phyloP scores from a whole-genome alignment of 495 filamentous ascomycete genomes.

The Penicillium maclennaniae region DNA sequence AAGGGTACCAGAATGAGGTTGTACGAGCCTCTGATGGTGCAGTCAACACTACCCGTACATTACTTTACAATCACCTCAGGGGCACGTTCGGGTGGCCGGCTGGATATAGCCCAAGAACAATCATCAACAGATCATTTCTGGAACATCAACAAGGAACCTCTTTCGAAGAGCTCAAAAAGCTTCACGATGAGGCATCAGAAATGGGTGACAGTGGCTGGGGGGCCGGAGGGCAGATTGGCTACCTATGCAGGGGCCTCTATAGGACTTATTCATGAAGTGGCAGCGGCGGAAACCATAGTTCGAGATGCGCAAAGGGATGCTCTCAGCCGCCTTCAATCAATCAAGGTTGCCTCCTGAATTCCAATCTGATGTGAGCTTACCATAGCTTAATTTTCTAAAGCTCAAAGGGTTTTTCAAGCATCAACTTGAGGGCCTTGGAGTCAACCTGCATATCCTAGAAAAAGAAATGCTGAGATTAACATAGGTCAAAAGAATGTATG shows the following conservation, averaged over 20 bases:
- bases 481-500: too few relatives aligned
- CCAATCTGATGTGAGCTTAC: background rate
- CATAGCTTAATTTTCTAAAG: too few relatives aligned
- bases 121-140: slow-evolving; percentile 58
- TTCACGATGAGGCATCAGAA: slow-evolving; percentile 53
- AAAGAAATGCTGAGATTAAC: too few relatives aligned
- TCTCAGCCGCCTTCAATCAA: slow-evolving; percentile 6
- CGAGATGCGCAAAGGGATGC: slow-evolving; percentile 10
- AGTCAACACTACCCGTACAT: slow-evolving; percentile 57
- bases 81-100: slow-evolving; percentile 68
- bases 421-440: too few relatives aligned
- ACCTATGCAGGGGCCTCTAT: slow-evolving; percentile 64
- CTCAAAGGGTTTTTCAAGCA: too few relatives aligned
- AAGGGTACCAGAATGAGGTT: slow-evolving; percentile 59
- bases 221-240: slow-evolving; percentile 57
- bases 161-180: slow-evolving; percentile 55
- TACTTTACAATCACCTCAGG: slow-evolving; percentile 66
- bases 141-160: slow-evolving; percentile 54
- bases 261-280: slow-evolving; percentile 47
- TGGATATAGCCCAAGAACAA: slow-evolving; percentile 56
- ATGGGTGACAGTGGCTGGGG: slow-evolving; percentile 62
- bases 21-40: slow-evolving; percentile 61
- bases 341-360: background rate
- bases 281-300: slow-evolving; percentile 42
- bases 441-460: too few relatives aligned